These are phyloP conservation scores for Cryptococcus wingfieldii DNA, from an alignment of 1,284 basidiomycete genomes.

Conservation along the genomic window DNA sequence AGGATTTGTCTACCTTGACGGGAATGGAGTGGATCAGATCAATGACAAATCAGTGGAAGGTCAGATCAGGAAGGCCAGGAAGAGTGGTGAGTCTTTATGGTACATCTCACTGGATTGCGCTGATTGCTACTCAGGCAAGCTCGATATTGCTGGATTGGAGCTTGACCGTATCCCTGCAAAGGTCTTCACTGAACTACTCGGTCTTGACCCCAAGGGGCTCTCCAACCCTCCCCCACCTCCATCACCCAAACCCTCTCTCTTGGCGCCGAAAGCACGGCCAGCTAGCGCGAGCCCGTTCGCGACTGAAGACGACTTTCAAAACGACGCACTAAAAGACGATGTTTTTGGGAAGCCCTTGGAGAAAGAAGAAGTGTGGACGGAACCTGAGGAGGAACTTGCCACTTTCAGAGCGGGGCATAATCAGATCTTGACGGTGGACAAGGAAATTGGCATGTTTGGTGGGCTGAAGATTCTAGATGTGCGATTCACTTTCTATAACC, in stretches of 20 bases:
- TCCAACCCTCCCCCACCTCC: slow-evolving; percentile 21
- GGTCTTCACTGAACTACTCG: slow-evolving; percentile 41
- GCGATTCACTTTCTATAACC: background rate
- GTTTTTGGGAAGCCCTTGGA: slow-evolving; percentile 22
- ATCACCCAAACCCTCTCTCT: background rate
- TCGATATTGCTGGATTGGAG: slow-evolving; percentile 37
- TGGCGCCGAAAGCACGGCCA: background rate
- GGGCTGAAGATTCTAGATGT: slow-evolving; percentile 44
- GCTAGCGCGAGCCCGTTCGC: slow-evolving; percentile 8
- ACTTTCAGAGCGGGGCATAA: slow-evolving; percentile 35
- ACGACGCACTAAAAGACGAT: slow-evolving; percentile 10
- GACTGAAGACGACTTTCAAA: background rate
- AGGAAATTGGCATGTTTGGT: slow-evolving; percentile 45
- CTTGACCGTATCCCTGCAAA: slow-evolving; percentile 35
- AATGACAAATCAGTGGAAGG: slow-evolving; percentile 32
- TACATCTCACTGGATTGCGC: too few relatives aligned
- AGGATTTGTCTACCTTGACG: background rate
- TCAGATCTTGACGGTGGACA: slow-evolving; percentile 33
- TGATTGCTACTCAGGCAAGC: slow-evolving; percentile 26
- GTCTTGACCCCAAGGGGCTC: slow-evolving; percentile 31
- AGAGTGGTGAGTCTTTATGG: slow-evolving; percentile 28
- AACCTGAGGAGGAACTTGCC: slow-evolving; percentile 41
- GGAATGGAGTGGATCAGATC: background rate
- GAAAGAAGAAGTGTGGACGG: slow-evolving; percentile 24
- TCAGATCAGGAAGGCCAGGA: slow-evolving; percentile 32